Conservation (phyloP, 768 basidiomycete genomes). For the Leccinum variicolor region DNA sequence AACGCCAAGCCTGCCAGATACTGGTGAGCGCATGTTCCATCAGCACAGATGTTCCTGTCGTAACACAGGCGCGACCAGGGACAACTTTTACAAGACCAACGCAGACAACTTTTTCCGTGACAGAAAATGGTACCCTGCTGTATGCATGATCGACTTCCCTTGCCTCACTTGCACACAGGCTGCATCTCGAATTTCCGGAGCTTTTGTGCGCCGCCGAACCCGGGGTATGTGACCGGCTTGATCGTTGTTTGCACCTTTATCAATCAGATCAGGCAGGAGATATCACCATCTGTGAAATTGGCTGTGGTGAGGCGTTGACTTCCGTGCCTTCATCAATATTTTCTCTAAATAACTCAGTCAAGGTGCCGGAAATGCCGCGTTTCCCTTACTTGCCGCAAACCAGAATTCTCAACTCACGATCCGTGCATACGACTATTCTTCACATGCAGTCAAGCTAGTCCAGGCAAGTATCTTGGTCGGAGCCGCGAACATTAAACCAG, state of each 20-base stretch:
- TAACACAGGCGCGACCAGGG: slow-evolving; percentile 52
- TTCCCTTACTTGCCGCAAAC: slow-evolving; percentile 83
- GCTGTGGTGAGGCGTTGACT: slow-evolving; percentile 64
- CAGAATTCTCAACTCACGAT: slow-evolving; percentile 72
- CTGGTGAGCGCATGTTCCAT: slow-evolving; percentile 46
- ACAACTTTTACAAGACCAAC: slow-evolving; percentile 89
- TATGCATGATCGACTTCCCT: neutral
- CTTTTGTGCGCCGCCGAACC: slow-evolving; percentile 65
- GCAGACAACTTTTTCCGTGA: slow-evolving; percentile 90
- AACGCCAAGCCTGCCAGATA: slow-evolving; percentile 70
- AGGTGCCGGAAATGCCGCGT: slow-evolving; percentile 96
- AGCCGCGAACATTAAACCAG: neutral
- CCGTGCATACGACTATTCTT: slow-evolving; percentile 88
- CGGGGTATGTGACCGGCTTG: slow-evolving; percentile 43
- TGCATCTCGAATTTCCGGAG: slow-evolving; percentile 94
- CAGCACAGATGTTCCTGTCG: slow-evolving; percentile 25
- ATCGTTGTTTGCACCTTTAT: neutral
- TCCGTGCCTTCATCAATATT: neutral
- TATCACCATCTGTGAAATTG: slow-evolving; percentile 78
- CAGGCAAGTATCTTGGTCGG: slow-evolving; percentile 49
- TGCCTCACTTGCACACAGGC: slow-evolving; percentile 41
- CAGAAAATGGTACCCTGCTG: slow-evolving; percentile 66
- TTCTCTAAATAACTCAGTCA: slow-evolving; percentile 6
- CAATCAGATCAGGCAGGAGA: slow-evolving; percentile 64
- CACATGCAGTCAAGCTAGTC: slow-evolving; percentile 84